Conservation (phyloP, 805 yeast species). For the Babjeviella inositovora region DNA sequence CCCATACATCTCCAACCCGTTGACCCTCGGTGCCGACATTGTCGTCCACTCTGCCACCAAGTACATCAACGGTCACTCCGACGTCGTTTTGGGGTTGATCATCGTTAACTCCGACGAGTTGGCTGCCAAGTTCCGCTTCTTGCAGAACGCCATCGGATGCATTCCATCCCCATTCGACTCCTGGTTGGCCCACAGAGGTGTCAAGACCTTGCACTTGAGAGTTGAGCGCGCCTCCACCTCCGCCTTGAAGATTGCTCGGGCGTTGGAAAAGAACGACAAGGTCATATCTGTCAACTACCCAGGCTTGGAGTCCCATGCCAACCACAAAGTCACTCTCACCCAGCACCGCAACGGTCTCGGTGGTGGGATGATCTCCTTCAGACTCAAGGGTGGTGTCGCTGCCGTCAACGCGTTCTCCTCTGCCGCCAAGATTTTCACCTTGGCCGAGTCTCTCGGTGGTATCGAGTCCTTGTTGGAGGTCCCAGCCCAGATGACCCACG, state of each 20-base stretch:
- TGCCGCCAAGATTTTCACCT: constrained; percentile 58
- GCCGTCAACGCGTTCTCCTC: constrained; percentile 66
- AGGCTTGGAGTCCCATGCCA: constrained; percentile 52
- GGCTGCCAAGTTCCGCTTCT: constrained; percentile 51
- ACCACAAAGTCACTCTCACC: constrained; percentile 42
- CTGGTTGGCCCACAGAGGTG: constrained; percentile 87
- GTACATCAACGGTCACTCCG: constrained; percentile 86
- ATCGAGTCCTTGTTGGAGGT: constrained; percentile 76
- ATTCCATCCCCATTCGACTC: constrained; percentile 83
- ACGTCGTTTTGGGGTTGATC: constrained; percentile 76
- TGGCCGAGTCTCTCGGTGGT: constrained; percentile 87
- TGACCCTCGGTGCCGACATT: constrained; percentile 70
- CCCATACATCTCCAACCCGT: constrained; percentile 78
- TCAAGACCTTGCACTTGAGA: constrained; percentile 75
- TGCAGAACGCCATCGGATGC: constrained; percentile 82
- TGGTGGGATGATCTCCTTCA: constrained; percentile 85
- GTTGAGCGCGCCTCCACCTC: constrained; percentile 49
- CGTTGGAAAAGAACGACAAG: constrained; percentile 26
- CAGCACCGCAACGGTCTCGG: constrained; percentile 81
- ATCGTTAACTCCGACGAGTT: constrained; percentile 49
- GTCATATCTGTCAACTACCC: constrained; percentile 72
- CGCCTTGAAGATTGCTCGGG: constrained; percentile 60
- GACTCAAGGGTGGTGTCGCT: constrained; percentile 68
- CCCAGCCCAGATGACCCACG: constrained; percentile 87
- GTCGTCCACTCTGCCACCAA: constrained; percentile 85